Percentiles rank a stretch among this genome's conserved stretches.
phyloP scores from a whole-genome alignment of 2,329 filamentous ascomycete genomes.

The Verticillium isaacii region DNA sequence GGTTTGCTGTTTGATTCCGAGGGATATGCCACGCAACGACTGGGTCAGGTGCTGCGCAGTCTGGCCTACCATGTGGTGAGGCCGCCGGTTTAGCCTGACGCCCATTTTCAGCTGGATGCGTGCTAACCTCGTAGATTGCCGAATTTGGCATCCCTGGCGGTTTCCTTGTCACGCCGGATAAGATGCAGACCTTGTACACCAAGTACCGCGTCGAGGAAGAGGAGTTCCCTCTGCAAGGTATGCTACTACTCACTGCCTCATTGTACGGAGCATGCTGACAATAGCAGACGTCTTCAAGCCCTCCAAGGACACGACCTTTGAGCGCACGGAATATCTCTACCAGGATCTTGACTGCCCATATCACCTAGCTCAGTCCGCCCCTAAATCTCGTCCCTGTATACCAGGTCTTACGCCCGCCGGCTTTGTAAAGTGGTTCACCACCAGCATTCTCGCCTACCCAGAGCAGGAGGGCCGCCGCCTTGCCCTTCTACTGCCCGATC shows the following conservation, averaged over 20 bases:
- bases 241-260: background rate
- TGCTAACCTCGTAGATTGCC: conserved; percentile 19
- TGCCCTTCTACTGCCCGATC: conserved; percentile 59
- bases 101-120: background rate
- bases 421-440: conserved; percentile 67
- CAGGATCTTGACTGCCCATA: conserved; percentile 52
- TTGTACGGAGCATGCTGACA: conserved; percentile 1
- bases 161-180: conserved; percentile 69
- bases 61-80: conserved; percentile 64
- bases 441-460: conserved; percentile 70
- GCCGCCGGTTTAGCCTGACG: background rate
- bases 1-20: conserved; percentile 66
- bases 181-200: conserved; percentile 70
- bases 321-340: conserved; percentile 55
- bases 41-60: conserved; percentile 68
- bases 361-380: conserved; percentile 55
- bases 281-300: conserved; percentile 46
- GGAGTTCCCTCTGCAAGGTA: conserved; percentile 35
- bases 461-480: conserved; percentile 70
- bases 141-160: conserved; percentile 19
- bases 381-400: conserved; percentile 49
- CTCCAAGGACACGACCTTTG: conserved; percentile 31
- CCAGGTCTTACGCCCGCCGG: conserved; percentile 64
- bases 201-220: conserved; percentile 61
- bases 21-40: conserved; percentile 61